Evolutionary conservation across 2,329 filamentous ascomycete species (phyloP), one percentile per base, ranked within the genome.

Genomic region (Zymoseptoria brevis): DNA sequence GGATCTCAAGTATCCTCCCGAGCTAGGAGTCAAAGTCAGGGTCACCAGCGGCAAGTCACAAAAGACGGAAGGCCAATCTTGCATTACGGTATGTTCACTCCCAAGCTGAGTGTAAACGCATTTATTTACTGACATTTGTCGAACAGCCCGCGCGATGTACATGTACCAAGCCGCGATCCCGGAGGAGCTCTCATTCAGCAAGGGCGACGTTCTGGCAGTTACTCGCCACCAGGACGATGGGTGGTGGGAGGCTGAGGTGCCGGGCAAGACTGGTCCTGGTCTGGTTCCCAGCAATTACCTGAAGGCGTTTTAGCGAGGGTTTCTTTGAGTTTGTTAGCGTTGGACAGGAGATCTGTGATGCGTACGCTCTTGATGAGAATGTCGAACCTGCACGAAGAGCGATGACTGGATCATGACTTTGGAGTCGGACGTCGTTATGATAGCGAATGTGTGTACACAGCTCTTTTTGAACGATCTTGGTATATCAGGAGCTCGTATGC

Each of bases 161-260:
- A 86, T 90, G 78, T 99, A 99, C 74, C 86, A 88, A 70, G 91
- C 94, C 2, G 93, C 91, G 21, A 99, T 99, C 60, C 90, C 93
- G 0, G 94, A 97, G 72, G 95, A 99, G 75, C 79, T 99, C 19
- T 88, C 88, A 13, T 99, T 99, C 74, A 81, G 81, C 53, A 99
- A 99, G 77, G 92, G 92, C 53, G 95, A 99, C 71, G 85, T 93
- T 60, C 80, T 99, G 13, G 90, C 93, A 1, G 86, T 99, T 13
- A 79, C 96, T 53, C 83, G 92, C 61, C 85, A 96, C 69, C 94
- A 99, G 75, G 94, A 99, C 72, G 94, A 99, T 71, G 94, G 94
- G 19, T 99, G 94, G 94, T 99, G 95, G 94, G 94, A 99, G 77
- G 95, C 95, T 11, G 93, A 96, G 74, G 84, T 96, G 49, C 89